Percentiles rank a stretch among this genome's conserved stretches.
These are phyloP conservation scores for Herpotrichia juniperi DNA, from an alignment of 2,329 filamentous ascomycete genomes.

Conservation along the genomic window DNA sequence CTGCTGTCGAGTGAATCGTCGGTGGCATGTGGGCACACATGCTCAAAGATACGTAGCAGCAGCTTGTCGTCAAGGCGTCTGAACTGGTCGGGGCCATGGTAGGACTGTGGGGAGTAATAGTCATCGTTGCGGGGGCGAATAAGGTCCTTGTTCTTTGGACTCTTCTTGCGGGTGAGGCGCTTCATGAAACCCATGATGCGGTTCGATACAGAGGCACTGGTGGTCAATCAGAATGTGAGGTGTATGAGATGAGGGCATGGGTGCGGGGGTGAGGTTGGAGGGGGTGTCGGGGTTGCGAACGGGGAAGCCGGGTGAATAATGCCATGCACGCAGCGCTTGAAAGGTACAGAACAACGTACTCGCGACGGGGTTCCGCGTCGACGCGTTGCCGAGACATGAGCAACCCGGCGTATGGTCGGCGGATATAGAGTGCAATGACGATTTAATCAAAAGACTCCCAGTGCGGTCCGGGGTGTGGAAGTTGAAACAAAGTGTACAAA, in stretches of 20 bases:
- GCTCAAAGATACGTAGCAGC: constrained; percentile 77
- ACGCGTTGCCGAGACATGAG: constrained; percentile 36
- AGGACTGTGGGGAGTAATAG: constrained; percentile 33
- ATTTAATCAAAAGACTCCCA: no score
- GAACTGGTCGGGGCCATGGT: constrained; percentile 51
- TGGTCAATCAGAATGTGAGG: constrained; percentile 18
- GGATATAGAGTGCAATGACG: no score
- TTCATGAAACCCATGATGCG: constrained; percentile 58
- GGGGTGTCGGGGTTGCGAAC: constrained; percentile 2
- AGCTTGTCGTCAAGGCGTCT: constrained; percentile 68
- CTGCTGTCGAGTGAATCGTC: constrained; percentile 77
- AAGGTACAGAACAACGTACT: no score
- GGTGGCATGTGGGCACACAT: constrained; percentile 80
- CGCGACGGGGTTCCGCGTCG: constrained; percentile 23
- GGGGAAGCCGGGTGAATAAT: background rate
- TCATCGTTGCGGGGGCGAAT: constrained; percentile 36
- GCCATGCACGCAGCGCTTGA: no score
- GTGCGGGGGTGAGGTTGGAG: constrained; percentile 7
- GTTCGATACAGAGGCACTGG: constrained; percentile 27
- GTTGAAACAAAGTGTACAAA: background rate
- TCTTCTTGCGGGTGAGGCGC: constrained; percentile 53
- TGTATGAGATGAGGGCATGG: constrained; percentile 5
- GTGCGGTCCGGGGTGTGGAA: background rate
- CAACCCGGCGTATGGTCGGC: constrained; percentile 14
- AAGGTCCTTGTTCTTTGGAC: constrained; percentile 46